These are phyloP conservation scores for Fusarium tricinctum DNA, from an alignment of 2,329 filamentous ascomycete genomes.

Conservation along the genomic window DNA sequence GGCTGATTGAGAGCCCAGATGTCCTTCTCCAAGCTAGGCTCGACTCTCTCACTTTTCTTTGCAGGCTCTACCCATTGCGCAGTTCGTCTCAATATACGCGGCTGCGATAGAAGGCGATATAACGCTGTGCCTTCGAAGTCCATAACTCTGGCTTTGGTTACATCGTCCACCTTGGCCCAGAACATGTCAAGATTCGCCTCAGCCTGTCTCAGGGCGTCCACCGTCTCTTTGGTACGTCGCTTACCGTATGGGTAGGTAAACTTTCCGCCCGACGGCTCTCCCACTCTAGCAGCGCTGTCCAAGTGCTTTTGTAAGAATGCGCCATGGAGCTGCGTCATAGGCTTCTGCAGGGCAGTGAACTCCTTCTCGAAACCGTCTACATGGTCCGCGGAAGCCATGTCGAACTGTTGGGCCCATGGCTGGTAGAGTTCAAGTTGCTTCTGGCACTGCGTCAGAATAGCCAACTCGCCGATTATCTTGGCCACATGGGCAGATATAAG, in stretches of 20 bases:
- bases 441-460: background rate
- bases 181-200: background rate
- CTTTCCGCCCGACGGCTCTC: background rate
- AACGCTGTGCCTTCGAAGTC: rapidly evolving
- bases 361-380: background rate
- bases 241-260: conserved; percentile 4
- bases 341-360: background rate
- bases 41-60: background rate
- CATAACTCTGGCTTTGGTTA: background rate
- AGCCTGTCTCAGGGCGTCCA: background rate
- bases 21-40: background rate
- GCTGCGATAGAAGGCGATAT: background rate
- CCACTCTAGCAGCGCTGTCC: background rate
- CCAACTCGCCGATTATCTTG: background rate
- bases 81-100: background rate
- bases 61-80: background rate
- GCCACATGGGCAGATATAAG: background rate
- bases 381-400: background rate
- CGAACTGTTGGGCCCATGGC: background rate
- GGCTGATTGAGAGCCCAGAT: background rate
- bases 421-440: conserved; percentile 5
- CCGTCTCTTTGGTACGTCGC: conserved; percentile 1
- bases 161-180: background rate
- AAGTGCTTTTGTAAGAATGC: background rate
- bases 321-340: background rate